Base-by-base conservation (phyloP, 192 early-diverging fungal genomes). In the Cladochytrium replicatum region DNA sequence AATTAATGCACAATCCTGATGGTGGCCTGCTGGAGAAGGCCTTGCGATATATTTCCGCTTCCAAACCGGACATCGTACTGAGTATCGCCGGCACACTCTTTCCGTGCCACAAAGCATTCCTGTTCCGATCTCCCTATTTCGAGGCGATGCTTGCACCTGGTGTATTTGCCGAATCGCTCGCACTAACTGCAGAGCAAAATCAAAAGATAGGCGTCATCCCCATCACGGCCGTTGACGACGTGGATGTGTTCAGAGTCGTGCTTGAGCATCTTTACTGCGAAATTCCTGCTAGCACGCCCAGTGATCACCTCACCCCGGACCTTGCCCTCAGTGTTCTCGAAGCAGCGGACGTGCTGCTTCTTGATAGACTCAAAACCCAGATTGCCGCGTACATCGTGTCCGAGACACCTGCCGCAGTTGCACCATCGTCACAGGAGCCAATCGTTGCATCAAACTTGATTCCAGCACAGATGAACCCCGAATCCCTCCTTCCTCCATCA, bases 221-320 rank as follows among this genome's bases (percentile, higher is more conserved):
- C 9, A 42, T 52, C 32, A 34, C 52, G 29, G 29, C 37, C 23
- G 11, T 49, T 27, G 30, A 38, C 3, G 56, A 60, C 19, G 50
- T 54, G 9, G 21, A 29, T 28, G 50, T 63, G 9, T 60, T 69
- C 40, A 26, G 29, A 11, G 53, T 57, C n/a, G 53, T 73, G 3
- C 37, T 68, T 1, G 64, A 76, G 29, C 74, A 52, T 54, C 48
- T 76, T 32, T 76, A 76, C 40, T 62, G 71, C 31, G 74, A 74
- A 19, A 50, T 46, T 25, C 48, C 46, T n/a, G 32, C 32, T 22
- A 55, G 61, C 40, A 44, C 24, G 47, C 7, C 2, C 29, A 15
- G 17, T 37, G 21, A 19, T n/a, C 29, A 45, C 9, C 41, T 60
- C 31, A 25, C 52, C 2, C 22, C 40, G 3, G 34, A 59, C 8